phyloP scores from a whole-genome alignment of 2,329 filamentous ascomycete genomes.

The Bipolaris bicolor region DNA sequence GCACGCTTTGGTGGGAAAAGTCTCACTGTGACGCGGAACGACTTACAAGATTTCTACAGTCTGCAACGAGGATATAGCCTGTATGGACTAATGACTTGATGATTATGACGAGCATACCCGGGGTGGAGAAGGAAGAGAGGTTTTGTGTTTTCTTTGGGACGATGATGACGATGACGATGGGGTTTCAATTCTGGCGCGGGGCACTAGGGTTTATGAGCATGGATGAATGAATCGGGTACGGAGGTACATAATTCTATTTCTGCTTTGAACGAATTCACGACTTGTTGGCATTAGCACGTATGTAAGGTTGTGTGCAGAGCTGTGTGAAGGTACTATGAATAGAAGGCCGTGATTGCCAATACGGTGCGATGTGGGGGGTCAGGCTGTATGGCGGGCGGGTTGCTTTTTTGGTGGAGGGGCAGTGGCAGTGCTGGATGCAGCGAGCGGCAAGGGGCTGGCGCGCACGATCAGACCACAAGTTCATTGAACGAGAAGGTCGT shows the following conservation, averaged over 20 bases:
- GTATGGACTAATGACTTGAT: slow-evolving; percentile 44
- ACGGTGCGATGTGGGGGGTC: neutral
- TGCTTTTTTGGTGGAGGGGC: slow-evolving; percentile 3
- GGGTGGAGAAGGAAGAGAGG: slow-evolving; percentile 33
- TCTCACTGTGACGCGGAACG: slow-evolving; percentile 40
- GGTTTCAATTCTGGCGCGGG: slow-evolving; percentile 1
- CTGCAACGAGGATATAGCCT: slow-evolving; percentile 27
- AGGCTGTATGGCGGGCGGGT: neutral
- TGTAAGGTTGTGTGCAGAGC: neutral
- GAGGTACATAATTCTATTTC: slow-evolving; percentile 16
- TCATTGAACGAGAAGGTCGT: neutral
- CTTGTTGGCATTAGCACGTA: slow-evolving; percentile 9
- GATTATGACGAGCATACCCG: slow-evolving; percentile 46
- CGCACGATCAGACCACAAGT: slow-evolving; percentile 13
- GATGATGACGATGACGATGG: slow-evolving; percentile 1
- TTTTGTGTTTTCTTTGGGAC: slow-evolving; percentile 20
- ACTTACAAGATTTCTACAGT: slow-evolving; percentile 36
- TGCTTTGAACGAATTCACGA: slow-evolving; percentile 5
- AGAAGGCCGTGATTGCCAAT: neutral
- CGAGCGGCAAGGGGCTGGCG: slow-evolving; percentile 1
- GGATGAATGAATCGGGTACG: slow-evolving; percentile 5
- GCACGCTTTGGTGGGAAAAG: slow-evolving; percentile 26
- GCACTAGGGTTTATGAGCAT: slow-evolving; percentile 5
- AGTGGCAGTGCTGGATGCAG: slow-evolving; percentile 8
- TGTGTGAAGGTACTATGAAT: neutral